Evolutionary conservation across 371 early-diverging fungal species (phyloP).

Genomic region (Rhizopus arrhizus): DNA sequence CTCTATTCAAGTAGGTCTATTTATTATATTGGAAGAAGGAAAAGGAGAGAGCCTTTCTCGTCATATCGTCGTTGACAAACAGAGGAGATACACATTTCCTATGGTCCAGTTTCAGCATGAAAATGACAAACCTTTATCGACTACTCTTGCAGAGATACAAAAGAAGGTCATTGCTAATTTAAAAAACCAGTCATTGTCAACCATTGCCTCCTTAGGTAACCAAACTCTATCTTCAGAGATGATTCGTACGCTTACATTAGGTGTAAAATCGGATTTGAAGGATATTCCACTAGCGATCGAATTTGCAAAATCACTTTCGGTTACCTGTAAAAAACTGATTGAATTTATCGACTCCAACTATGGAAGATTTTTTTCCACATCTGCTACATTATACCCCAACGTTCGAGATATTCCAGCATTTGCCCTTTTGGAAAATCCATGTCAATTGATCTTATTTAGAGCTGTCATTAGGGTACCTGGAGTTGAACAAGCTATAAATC

Average conservation of each 20-base stretch:
- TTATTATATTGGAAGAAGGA: conserved; percentile 36
- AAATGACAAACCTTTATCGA: not conserved
- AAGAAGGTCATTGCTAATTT: conserved; percentile 25
- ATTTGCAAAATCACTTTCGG: conserved; percentile 31
- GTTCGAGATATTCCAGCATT: conserved; percentile 45
- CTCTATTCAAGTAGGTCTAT: conserved; percentile 35
- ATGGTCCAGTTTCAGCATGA: conserved; percentile 31
- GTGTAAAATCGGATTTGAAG: no score
- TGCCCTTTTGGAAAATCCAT: conserved; percentile 28
- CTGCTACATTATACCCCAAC: conserved; percentile 34
- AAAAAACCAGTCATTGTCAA: conserved; percentile 27
- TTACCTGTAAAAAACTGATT: conserved; percentile 26
- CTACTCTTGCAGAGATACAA: conserved; percentile 14
- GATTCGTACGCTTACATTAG: no score
- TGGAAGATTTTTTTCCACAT: conserved; percentile 25
- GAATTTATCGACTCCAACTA: conserved; percentile 20
- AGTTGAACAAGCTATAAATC: conserved; percentile 39
- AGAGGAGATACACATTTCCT: conserved; percentile 36
- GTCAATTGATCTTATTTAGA: conserved; percentile 42
- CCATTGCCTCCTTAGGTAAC: conserved; percentile 6
- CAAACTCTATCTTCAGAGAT: no score
- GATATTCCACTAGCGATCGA: not conserved
- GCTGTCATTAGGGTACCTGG: conserved; percentile 37
- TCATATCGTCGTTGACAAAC: conserved; percentile 36
- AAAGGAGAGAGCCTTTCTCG: conserved; percentile 12